Evolutionary conservation across 176 grass and related monocot genomes (phyloP), one percentile per base, ranked within the genome.

Genomic region (Pharus latifolius): DNA sequence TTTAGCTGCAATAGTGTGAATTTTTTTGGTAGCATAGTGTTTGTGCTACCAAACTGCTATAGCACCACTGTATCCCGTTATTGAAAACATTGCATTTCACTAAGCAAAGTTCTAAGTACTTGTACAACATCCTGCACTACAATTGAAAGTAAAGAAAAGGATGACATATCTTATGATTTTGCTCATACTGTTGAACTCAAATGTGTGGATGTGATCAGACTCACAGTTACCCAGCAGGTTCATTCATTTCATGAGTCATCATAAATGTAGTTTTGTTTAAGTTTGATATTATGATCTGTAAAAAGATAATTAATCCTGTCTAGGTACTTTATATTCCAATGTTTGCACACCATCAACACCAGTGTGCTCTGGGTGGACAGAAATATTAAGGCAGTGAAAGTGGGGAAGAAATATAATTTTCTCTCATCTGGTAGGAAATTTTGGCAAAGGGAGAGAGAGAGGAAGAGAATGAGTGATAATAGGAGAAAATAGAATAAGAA

Each of bases 81-180:
- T n/a, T n/a, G n/a, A n/a, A n/a, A n/a, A n/a, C 17, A 46, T 54
- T 56, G 56, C 16, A 34, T 63, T 19, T 54, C 30, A 63, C 5
- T 42, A 46, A 23, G 46, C 45, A 80, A n/a, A 63, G n/a, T 63
- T 63, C 53, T 17, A 41, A 64, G 48, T 73, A 56, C 49, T 20
- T 28, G 20, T 37, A 22, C 49, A 81, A 57, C 8, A 11, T 15
- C 50, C 59, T 30, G 49, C 17, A 29, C 17, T 49, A 13, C 17
- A 58, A n/a, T n/a, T n/a, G n/a, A n/a, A n/a, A n/a, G n/a, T n/a
- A n/a, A n/a, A 60, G 34, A 10, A 49, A 74, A 15, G 65, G 16
- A 66, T 49, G 24, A 57, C 6, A 81, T 73, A 4, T 65, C 56
- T 72, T 18, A 55, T 47, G 16, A 4, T 20, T 45, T 71, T 55